Evolutionary conservation across 169 alveolate species (phyloP).

Genomic region (Sarcocystis neurona): DNA sequence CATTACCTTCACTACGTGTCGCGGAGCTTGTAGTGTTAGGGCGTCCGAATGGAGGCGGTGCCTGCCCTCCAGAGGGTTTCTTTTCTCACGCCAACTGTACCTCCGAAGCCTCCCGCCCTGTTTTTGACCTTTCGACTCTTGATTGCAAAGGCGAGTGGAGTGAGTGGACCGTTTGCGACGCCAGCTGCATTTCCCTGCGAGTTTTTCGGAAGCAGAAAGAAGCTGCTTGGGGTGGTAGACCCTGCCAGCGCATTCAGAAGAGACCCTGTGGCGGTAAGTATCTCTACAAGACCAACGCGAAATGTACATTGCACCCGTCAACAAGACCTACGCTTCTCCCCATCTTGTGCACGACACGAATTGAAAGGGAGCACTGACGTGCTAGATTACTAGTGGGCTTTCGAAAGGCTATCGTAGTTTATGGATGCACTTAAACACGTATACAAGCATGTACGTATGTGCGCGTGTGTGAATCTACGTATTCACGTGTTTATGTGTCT

Average conservation of each 20-base stretch:
- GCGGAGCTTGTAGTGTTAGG: neutral
- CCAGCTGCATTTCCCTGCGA: constrained; percentile 9
- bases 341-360: too few species aligned
- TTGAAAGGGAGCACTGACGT: too few species aligned
- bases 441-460: too few species aligned
- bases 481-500: too few species aligned
- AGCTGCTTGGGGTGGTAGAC: constrained; percentile 38
- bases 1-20: too few species aligned
- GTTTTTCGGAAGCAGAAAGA: neutral
- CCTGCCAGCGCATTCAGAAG: neutral
- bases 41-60: neutral
- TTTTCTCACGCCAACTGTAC: neutral
- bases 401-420: too few species aligned
- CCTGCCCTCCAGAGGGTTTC: constrained; percentile 35
- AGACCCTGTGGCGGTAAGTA: constrained; percentile 26
- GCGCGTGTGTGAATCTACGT: too few species aligned
- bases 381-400: too few species aligned
- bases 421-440: too few species aligned
- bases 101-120: neutral
- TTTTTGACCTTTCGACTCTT: constrained; percentile 12
- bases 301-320: too few species aligned
- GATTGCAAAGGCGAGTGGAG: constrained; percentile 33
- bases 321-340: too few species aligned
- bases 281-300: too few species aligned
- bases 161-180: constrained; percentile 24